Percentiles rank a stretch among this genome's conserved stretches.
phyloP scores from a whole-genome alignment of 768 basidiomycete species.

The Hygrocybe punicea region DNA sequence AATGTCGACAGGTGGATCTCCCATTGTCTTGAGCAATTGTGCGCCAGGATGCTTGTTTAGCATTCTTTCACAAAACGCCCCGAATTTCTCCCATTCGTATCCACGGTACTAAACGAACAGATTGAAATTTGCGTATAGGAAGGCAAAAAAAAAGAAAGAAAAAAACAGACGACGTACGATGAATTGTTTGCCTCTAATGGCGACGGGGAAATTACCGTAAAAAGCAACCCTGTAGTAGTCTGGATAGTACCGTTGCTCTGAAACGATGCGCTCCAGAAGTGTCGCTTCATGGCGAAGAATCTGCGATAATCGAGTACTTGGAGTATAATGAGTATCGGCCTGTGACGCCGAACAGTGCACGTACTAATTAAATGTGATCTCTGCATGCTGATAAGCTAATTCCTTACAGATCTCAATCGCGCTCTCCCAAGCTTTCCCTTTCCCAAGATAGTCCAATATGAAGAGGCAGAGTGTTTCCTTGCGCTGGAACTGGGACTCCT shows the following conservation, averaged over 20 bases:
- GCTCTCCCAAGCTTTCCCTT: conserved; percentile 96
- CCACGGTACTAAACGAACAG: conserved; percentile 72
- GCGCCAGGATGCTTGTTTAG: conserved; percentile 86
- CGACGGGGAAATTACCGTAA: conserved; percentile 86
- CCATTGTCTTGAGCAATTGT: conserved; percentile 65
- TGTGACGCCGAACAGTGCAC: conserved; percentile 21
- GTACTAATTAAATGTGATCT: conserved; percentile 88
- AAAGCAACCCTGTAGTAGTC: conserved; percentile 94
- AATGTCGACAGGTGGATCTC: conserved; percentile 78
- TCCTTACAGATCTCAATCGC: conserved; percentile 94
- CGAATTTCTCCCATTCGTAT: conserved; percentile 91
- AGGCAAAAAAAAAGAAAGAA: too few species aligned
- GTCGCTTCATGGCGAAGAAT: conserved; percentile 85
- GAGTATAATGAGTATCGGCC: conserved; percentile 8
- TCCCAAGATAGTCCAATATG: conserved; percentile 94
- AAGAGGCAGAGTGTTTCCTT: conserved; percentile 90
- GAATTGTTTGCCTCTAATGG: conserved; percentile 85
- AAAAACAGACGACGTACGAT: conserved; percentile 75
- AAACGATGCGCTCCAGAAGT: conserved; percentile 80
- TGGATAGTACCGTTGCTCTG: conserved; percentile 78
- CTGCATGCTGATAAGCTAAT: conserved; percentile 80
- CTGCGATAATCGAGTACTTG: conserved; percentile 78
- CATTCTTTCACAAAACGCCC: conserved; percentile 86
- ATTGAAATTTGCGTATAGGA: conserved; percentile 7
- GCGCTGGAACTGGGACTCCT: conserved; percentile 90